Evolutionary conservation across 805 yeast species (phyloP).

Genomic region (Barnettozyma sp.): DNA sequence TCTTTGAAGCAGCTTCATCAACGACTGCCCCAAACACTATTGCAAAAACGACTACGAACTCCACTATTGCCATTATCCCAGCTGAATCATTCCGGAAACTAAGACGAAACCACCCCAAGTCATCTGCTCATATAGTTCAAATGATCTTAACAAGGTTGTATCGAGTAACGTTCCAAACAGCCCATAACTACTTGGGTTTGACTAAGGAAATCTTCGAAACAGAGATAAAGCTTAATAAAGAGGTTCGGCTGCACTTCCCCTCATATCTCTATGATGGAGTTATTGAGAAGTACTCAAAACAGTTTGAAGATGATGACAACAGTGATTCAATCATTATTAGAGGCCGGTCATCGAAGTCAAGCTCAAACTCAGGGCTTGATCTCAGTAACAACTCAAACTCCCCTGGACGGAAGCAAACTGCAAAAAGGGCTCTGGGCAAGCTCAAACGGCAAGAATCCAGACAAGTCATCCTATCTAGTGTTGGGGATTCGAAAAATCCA

Average conservation of each 20-base stretch:
- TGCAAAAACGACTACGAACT: constrained; percentile 66
- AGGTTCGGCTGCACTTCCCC: constrained; percentile 48
- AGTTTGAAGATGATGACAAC: not conserved
- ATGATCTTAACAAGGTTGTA: constrained; percentile 82
- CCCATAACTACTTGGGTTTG: constrained; percentile 78
- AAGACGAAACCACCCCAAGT: constrained; percentile 70
- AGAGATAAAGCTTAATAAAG: constrained; percentile 57
- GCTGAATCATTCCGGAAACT: constrained; percentile 70
- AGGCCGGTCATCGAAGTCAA: not conserved
- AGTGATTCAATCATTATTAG: not conserved
- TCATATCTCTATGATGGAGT: constrained; percentile 54
- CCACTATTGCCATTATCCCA: constrained; percentile 91
- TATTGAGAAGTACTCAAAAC: constrained; percentile 29
- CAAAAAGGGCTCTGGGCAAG: constrained; percentile 9
- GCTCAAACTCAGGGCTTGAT: constrained; percentile 15
- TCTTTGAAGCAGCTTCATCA: not conserved
- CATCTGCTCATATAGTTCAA: constrained; percentile 90
- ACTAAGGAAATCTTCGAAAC: constrained; percentile 75
- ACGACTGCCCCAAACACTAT: constrained; percentile 34
- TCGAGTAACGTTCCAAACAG: constrained; percentile 86
- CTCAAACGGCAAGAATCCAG: constrained; percentile 28
- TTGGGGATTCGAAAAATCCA: constrained; percentile 60
- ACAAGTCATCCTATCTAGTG: constrained; percentile 40
- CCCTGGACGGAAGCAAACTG: not conserved
- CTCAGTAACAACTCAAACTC: constrained; percentile 1